Evolutionary conservation across 73 alveolate species (phyloP).

Genomic region (Blepharisma japonicum): DNA sequence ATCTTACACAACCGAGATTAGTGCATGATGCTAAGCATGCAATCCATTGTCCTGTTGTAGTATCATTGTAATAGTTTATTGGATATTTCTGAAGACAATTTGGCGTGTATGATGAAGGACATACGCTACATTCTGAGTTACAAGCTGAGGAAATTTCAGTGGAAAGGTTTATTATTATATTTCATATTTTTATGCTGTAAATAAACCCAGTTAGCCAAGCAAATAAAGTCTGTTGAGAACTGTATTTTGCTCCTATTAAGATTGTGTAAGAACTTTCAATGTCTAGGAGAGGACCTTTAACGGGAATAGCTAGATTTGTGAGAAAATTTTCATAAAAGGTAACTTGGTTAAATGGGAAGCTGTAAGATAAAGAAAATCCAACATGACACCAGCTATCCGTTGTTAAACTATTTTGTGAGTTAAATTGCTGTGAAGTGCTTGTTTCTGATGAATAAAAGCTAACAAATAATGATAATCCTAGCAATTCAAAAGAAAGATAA

Average conservation of each 20-base stretch:
- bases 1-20: constrained; percentile 12
- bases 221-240: not conserved
- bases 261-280: not conserved
- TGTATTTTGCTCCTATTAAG: not conserved
- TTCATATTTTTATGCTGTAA: not conserved
- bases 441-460: not conserved
- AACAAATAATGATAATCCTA: not conserved
- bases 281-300: not conserved
- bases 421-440: too few species aligned
- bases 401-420: too few species aligned
- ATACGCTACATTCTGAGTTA: not conserved
- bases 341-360: too few species aligned
- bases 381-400: too few species aligned
- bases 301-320: too few species aligned
- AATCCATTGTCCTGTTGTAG: not conserved
- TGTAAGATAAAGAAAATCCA: too few species aligned
- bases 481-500: not conserved
- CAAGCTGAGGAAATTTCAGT: not conserved
- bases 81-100: not conserved
- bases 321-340: too few species aligned
- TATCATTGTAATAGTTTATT: not conserved
- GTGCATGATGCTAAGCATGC: not conserved
- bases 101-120: not conserved
- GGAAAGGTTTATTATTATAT: not conserved
- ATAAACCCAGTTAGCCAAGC: not conserved